These are phyloP conservation scores for Boletus sp. DNA, from an alignment of 768 basidiomycete genomes.

Conservation along the genomic window DNA sequence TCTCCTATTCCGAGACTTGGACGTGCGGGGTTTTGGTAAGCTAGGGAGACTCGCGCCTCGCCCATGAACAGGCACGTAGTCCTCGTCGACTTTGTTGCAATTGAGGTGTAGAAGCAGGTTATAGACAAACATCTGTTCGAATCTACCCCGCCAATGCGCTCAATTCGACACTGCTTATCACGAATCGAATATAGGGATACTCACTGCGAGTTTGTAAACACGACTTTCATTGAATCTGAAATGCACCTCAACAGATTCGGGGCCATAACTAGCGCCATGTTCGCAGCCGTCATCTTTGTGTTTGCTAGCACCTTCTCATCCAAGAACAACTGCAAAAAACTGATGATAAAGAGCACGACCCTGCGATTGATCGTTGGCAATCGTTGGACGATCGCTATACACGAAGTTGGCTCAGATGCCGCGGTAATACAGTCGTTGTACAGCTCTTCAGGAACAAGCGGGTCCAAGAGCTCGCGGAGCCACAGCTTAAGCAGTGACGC, in stretches of 20 bases:
- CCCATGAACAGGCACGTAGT: constrained; percentile 78
- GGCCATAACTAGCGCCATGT: constrained; percentile 88
- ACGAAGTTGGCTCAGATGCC: constrained; percentile 63
- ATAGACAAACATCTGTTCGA: constrained; percentile 86
- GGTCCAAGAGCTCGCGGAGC: constrained; percentile 89
- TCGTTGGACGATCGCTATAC: constrained; percentile 69
- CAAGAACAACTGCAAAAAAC: constrained; percentile 87
- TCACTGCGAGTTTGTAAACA: constrained; percentile 90
- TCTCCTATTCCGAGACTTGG: constrained; percentile 58
- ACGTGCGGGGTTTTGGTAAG: constrained; percentile 42
- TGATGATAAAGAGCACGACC: constrained; percentile 84
- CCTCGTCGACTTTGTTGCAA: constrained; percentile 70
- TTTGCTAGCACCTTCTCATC: constrained; percentile 66
- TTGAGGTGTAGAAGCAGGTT: constrained; percentile 79
- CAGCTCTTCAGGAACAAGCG: constrained; percentile 86
- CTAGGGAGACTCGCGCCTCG: constrained; percentile 61
- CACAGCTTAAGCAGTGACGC: constrained; percentile 91
- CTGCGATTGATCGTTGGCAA: constrained; percentile 85
- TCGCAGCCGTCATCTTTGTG: constrained; percentile 90
- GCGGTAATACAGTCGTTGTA: constrained; percentile 86
- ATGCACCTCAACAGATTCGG: constrained; percentile 86
- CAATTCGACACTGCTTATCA: constrained; percentile 6
- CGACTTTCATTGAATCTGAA: constrained; percentile 84
- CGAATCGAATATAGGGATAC: constrained; percentile 31
- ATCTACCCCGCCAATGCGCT: constrained; percentile 44